These are phyloP conservation scores for Graphiopsis chlorocephala DNA, from an alignment of 2,329 filamentous ascomycete species.

Conservation along the genomic window DNA sequence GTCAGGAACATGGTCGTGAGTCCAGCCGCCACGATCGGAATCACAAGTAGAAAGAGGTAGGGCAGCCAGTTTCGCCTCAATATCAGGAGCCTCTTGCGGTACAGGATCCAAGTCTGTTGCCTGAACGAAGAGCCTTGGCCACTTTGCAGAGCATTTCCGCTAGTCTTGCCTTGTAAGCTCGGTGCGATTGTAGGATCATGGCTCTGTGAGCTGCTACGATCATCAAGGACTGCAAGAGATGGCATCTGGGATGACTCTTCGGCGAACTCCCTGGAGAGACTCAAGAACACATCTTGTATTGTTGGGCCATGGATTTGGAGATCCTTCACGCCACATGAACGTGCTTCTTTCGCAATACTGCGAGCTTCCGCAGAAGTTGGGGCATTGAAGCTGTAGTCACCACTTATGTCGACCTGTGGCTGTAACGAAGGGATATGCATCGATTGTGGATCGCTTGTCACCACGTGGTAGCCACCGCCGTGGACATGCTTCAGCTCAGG, in stretches of 20 bases:
- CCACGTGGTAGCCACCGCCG: constrained; percentile 75
- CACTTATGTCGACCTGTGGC: constrained; percentile 27
- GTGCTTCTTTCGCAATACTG: neutral
- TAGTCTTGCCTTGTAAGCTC: constrained; percentile 24
- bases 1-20: constrained; percentile 69
- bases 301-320: constrained; percentile 83
- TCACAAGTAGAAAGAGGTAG: constrained; percentile 67
- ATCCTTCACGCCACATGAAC: constrained; percentile 58
- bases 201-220: constrained; percentile 17
- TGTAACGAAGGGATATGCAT: constrained; percentile 2
- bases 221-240: neutral
- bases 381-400: constrained; percentile 49
- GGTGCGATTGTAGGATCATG: constrained; percentile 20
- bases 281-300: constrained; percentile 85
- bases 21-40: constrained; percentile 74
- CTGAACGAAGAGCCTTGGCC: constrained; percentile 66
- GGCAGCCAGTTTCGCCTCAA: constrained; percentile 74
- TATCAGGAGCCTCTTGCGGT: constrained; percentile 72
- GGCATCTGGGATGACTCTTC: constrained; percentile 39
- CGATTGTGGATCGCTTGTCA: constrained; percentile 3
- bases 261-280: constrained; percentile 73
- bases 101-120: constrained; percentile 67
- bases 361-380: constrained; percentile 7
- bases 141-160: constrained; percentile 40
- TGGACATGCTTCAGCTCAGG: constrained; percentile 76